A percentile compares a stretch with the other conserved stretches of the same genome.
phyloP scores from a whole-genome alignment of 208 protist genomes.

The Trichomonas vaginalis region DNA sequence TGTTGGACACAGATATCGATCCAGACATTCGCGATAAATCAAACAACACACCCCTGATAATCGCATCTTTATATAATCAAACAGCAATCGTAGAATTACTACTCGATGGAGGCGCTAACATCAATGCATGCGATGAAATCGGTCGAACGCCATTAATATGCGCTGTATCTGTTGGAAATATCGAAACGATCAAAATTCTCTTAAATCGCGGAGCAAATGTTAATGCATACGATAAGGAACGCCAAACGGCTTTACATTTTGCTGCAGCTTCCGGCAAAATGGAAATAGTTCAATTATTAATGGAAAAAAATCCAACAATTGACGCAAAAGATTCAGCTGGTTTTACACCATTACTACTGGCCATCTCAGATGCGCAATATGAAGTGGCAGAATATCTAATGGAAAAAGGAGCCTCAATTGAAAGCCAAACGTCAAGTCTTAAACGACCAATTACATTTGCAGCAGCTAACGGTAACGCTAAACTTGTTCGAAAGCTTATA shows the following conservation, averaged over 20 bases:
- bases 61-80: neutral
- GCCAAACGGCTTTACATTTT: neutral
- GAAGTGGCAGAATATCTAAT: neutral
- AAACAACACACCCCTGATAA: neutral
- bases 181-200: neutral
- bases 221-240: neutral
- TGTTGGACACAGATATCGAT: neutral
- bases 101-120: neutral
- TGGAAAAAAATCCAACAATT: neutral
- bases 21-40: neutral
- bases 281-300: neutral
- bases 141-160: constrained; percentile 49
- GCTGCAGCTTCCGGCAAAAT: neutral
- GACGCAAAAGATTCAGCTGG: neutral
- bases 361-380: neutral
- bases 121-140: neutral
- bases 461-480: neutral
- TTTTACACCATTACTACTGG: neutral
- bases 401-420: neutral
- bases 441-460: neutral
- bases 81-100: neutral
- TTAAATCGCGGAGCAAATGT: neutral
- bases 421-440: neutral
- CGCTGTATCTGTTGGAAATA: neutral
- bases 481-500: neutral